Evolutionary conservation across 352 stramenopile species (phyloP).

Genomic region (Phytophthora sojae): DNA sequence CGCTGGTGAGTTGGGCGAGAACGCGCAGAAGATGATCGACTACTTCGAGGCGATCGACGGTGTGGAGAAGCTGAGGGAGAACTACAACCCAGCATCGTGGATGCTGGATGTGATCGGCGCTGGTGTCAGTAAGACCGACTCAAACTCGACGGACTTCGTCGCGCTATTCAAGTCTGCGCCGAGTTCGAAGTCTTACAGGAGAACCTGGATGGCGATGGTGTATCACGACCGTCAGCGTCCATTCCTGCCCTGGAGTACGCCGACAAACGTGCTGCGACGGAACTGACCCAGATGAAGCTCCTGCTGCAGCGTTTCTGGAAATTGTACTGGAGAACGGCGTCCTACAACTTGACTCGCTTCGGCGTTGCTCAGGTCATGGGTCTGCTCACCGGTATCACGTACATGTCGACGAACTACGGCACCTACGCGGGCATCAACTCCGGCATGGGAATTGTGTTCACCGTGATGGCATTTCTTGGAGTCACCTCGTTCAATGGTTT

Average conservation of each 20-base stretch:
- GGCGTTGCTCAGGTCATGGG: slow-evolving; percentile 1
- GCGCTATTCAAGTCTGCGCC: slow-evolving; percentile 4
- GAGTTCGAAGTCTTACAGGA: slow-evolving; percentile 3
- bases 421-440: slow-evolving; percentile 23
- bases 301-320: slow-evolving; percentile 17
- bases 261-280: slow-evolving; percentile 21
- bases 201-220: slow-evolving; percentile 9
- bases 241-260: slow-evolving; percentile 11
- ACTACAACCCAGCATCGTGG: slow-evolving; percentile 21
- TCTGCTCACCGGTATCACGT: slow-evolving; percentile 3
- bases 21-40: slow-evolving; percentile 19
- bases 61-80: slow-evolving; percentile 5
- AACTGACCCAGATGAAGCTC: slow-evolving; percentile 27
- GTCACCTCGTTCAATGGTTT: slow-evolving; percentile 13
- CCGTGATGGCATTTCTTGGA: slow-evolving; percentile 10
- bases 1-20: slow-evolving; percentile 12
- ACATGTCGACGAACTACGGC: slow-evolving; percentile 6
- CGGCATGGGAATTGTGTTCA: slow-evolving; percentile 22
- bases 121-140: slow-evolving; percentile 16
- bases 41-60: slow-evolving; percentile 23
- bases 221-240: background rate
- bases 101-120: slow-evolving; percentile 27
- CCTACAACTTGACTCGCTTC: slow-evolving; percentile 28
- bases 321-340: slow-evolving; percentile 24
- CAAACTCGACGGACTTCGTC: slow-evolving; percentile 11